Evolutionary conservation across 2,329 filamentous ascomycete genomes (phyloP).

Genomic region (Grosmannia serpens): DNA sequence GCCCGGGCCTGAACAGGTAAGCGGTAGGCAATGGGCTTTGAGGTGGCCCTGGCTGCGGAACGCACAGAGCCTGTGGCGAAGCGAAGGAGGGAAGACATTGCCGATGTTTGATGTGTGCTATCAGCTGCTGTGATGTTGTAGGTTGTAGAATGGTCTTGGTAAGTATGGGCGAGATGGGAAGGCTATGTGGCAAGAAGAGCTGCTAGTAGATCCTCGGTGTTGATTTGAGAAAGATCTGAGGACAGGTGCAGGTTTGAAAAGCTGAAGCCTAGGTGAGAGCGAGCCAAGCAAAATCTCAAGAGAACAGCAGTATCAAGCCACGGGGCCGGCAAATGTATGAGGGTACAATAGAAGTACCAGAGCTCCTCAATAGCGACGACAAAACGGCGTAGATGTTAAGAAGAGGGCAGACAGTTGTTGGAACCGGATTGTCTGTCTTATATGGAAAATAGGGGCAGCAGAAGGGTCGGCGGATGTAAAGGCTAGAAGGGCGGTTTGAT

Average conservation of each 20-base stretch:
- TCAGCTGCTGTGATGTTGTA: neutral
- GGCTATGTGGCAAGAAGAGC: neutral
- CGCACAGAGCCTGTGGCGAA: slow-evolving; percentile 18
- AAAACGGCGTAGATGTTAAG: slow-evolving; percentile 16
- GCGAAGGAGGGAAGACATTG: slow-evolving; percentile 18
- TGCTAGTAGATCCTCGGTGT: too few species aligned
- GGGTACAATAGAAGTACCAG: slow-evolving; percentile 19
- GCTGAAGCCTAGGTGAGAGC: neutral
- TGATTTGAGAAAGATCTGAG: too few species aligned
- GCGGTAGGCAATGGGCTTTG: slow-evolving; percentile 10
- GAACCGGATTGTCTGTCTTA: neutral
- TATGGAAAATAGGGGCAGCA: neutral
- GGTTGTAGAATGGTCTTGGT: neutral
- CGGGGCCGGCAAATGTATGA: neutral
- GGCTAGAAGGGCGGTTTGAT: slow-evolving; percentile 5
- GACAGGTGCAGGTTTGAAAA: too few species aligned
- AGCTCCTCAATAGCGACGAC: slow-evolving; percentile 24
- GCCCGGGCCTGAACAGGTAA: slow-evolving; percentile 16
- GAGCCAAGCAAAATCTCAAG: neutral
- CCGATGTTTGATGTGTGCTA: neutral
- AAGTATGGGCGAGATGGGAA: neutral
- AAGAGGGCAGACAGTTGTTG: neutral
- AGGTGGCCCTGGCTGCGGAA: slow-evolving; percentile 18
- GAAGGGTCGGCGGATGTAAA: neutral
- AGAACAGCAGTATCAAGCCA: neutral